Percentiles rank a stretch among this genome's conserved stretches.
Conservation (phyloP, 2,329 filamentous ascomycete species). For the Volutella citrinella region DNA sequence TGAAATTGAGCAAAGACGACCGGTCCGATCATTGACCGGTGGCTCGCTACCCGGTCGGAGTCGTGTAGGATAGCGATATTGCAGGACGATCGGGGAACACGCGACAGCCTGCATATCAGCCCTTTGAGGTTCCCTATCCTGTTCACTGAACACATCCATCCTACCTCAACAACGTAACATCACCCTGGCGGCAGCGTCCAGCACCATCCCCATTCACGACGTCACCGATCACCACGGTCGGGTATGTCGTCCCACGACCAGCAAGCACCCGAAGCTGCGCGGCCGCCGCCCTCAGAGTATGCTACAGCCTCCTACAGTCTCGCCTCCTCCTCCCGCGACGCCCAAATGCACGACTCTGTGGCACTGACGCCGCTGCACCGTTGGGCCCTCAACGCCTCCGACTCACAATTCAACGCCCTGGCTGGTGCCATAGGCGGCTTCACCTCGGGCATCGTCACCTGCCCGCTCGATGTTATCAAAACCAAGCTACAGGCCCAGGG, state of each 20-base stretch:
- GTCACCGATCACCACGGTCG: too few species aligned
- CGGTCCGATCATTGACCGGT: constrained; percentile 8
- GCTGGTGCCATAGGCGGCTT: constrained; percentile 88
- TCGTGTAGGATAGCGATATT: constrained; percentile 6
- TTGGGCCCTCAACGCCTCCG: constrained; percentile 55
- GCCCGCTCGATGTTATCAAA: constrained; percentile 97
- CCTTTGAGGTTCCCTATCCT: too few species aligned
- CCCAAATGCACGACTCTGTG: constrained; percentile 30
- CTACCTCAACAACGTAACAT: too few species aligned
- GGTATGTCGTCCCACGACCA: constrained; percentile 52
- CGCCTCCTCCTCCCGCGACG: constrained; percentile 29
- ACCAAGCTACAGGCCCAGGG: constrained; percentile 96
- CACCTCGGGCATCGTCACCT: constrained; percentile 90
- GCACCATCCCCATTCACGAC: too few species aligned
- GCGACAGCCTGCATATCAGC: too few species aligned
- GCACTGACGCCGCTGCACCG: constrained; percentile 47
- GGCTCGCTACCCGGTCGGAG: constrained; percentile 8
- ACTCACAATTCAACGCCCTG: constrained; percentile 73
- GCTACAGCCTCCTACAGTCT: constrained; percentile 34
- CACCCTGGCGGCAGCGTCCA: constrained; percentile 1
- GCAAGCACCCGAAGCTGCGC: constrained; percentile 33
- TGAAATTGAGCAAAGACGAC: too few species aligned
- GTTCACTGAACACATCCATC: too few species aligned
- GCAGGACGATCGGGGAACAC: too few species aligned
- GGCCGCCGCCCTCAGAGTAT: constrained; percentile 33